These are phyloP conservation scores for Letharia lupina DNA, from an alignment of 495 filamentous ascomycete species.

Conservation along the genomic window DNA sequence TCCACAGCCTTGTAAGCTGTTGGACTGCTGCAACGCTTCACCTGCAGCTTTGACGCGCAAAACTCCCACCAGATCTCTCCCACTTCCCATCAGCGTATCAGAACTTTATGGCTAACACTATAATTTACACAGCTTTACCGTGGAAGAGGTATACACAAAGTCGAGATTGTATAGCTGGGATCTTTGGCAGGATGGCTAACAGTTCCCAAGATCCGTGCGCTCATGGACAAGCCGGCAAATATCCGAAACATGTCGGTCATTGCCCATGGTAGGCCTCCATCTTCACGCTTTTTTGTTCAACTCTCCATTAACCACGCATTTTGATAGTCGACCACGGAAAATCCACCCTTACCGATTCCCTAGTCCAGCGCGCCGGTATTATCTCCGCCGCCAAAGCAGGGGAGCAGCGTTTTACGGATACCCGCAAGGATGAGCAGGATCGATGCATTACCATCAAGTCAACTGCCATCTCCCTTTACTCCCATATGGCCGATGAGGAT, in stretches of 20 bases:
- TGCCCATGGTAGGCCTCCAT: constrained; percentile 68
- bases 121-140: constrained; percentile 73
- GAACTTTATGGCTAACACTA: not conserved
- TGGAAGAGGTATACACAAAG: constrained; percentile 66
- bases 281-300: not conserved
- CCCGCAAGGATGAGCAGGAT: constrained; percentile 93
- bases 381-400: constrained; percentile 98
- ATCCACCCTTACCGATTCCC: constrained; percentile 97
- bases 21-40: not conserved
- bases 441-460: constrained; percentile 99
- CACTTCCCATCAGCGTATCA: not conserved
- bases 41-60: not conserved
- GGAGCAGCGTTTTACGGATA: constrained; percentile 93
- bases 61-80: not conserved
- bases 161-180: not conserved
- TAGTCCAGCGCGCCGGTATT: constrained; percentile 98
- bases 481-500: constrained; percentile 67
- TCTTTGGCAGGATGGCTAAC: constrained; percentile 26
- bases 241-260: constrained; percentile 99
- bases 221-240: constrained; percentile 98
- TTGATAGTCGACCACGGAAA: constrained; percentile 92
- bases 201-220: constrained; percentile 59
- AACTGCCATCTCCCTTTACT: constrained; percentile 97
- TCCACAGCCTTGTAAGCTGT: not conserved
- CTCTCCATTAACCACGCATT: constrained; percentile 13